These are phyloP conservation scores for Aspergillus sp. DNA, from an alignment of 2,329 filamentous ascomycete species.

Conservation along the genomic window DNA sequence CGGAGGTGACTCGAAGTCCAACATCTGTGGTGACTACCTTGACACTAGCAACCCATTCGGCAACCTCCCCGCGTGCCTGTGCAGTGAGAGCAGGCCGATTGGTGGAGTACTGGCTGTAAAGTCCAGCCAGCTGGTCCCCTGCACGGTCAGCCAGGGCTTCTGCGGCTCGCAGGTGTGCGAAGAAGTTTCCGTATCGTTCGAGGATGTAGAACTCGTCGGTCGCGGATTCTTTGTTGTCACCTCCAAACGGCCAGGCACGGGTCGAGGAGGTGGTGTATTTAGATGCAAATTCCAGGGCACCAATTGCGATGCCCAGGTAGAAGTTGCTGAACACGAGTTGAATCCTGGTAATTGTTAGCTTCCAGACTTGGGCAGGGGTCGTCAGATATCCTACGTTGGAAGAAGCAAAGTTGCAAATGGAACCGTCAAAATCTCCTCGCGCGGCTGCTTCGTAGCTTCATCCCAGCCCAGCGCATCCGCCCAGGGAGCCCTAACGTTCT, in stretches of 20 bases:
- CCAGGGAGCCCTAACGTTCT: slow-evolving; percentile 59
- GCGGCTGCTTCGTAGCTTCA: slow-evolving; percentile 48
- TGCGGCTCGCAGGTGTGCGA: slow-evolving; percentile 61
- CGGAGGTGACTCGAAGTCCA: slow-evolving; percentile 56
- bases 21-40: slow-evolving; percentile 65
- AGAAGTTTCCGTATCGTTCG: slow-evolving; percentile 62
- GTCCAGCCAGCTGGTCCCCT: slow-evolving; percentile 47
- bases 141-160: slow-evolving; percentile 59
- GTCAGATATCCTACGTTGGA: slow-evolving; percentile 47
- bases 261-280: slow-evolving; percentile 59
- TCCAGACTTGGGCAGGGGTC: background rate
- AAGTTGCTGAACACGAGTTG: slow-evolving; percentile 67
- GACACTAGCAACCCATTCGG: slow-evolving; percentile 61
- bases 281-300: slow-evolving; percentile 55
- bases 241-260: slow-evolving; percentile 63
- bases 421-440: slow-evolving; percentile 51
- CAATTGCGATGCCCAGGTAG: slow-evolving; percentile 62
- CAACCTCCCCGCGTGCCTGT: slow-evolving; percentile 57
- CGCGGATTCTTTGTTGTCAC: slow-evolving; percentile 59
- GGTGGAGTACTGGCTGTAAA: slow-evolving; percentile 47
- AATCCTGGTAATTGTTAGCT: slow-evolving; percentile 38
- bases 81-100: slow-evolving; percentile 49
- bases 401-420: slow-evolving; percentile 59
- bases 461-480: slow-evolving; percentile 63
- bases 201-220: slow-evolving; percentile 67